phyloP scores from a whole-genome alignment of 2,329 filamentous ascomycete species.

The Gnomoniopsis smithogilvyi region DNA sequence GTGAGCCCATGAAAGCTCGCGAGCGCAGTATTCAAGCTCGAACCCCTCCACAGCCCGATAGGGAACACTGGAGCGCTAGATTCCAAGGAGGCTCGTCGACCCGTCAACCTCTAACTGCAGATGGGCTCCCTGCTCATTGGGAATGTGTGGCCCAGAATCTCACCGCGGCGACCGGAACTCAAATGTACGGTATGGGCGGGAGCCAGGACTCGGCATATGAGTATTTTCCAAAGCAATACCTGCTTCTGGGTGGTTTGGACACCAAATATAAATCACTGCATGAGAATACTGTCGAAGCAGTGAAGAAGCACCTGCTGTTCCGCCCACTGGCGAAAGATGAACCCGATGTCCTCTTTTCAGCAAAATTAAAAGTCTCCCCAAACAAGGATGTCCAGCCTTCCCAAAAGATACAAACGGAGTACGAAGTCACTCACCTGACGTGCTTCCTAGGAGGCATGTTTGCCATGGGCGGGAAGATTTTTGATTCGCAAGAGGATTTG shows the following conservation, averaged over 20 bases:
- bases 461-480: conserved; percentile 61
- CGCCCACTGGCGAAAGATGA: conserved; percentile 68
- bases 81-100: too few relatives aligned
- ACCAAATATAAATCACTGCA: conserved; percentile 73
- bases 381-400: conserved; percentile 35
- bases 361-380: conserved; percentile 51
- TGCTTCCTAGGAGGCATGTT: conserved; percentile 73
- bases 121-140: conserved; percentile 33
- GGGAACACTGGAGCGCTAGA: not conserved
- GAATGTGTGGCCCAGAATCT: conserved; percentile 62
- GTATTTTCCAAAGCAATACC: conserved; percentile 67
- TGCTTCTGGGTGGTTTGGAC: conserved; percentile 73
- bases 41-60: not conserved
- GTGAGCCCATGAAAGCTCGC: conserved; percentile 10
- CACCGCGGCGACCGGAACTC: conserved; percentile 39
- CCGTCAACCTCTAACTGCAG: conserved; percentile 29
- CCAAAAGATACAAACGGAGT: conserved; percentile 38
- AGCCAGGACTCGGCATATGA: conserved; percentile 70
- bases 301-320: conserved; percentile 72
- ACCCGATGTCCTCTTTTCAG: conserved; percentile 71
- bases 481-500: conserved; percentile 56
- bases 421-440: conserved; percentile 61
- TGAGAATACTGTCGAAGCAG: conserved; percentile 61
- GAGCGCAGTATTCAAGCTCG: not conserved
- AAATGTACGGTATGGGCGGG: conserved; percentile 60